These are phyloP conservation scores for Ogataea hybrid DNA, from an alignment of 1,139 yeast genomes.

Conservation along the genomic window DNA sequence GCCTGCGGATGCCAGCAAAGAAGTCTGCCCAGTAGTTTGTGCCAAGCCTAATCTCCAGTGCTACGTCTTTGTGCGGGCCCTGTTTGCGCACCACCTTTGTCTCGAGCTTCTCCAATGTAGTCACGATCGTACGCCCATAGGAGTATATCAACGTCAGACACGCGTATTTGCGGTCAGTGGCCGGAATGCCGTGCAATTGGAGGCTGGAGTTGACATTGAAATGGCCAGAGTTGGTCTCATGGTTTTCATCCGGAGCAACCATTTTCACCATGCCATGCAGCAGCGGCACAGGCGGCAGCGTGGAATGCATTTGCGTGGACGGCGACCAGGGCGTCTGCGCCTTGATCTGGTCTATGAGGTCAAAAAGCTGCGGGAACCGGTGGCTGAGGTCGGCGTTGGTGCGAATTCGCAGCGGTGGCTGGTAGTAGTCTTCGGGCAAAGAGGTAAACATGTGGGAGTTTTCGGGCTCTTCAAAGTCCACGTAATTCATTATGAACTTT, in stretches of 20 bases:
- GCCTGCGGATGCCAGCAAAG: conserved; percentile 29
- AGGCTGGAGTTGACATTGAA: conserved; percentile 31
- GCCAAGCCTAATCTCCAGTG: conserved; percentile 33
- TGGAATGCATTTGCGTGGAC: conserved; percentile 1
- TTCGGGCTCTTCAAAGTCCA: conserved; percentile 23
- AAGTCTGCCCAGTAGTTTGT: conserved; percentile 40
- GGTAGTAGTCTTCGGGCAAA: conserved; percentile 25
- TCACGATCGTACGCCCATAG: conserved; percentile 55
- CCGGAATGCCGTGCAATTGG: conserved; percentile 28
- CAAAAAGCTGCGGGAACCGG: conserved; percentile 54
- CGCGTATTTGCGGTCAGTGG: conserved; percentile 29
- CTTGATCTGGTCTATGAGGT: conserved; percentile 33
- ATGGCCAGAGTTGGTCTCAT: conserved; percentile 24
- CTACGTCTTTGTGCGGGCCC: conserved; percentile 22
- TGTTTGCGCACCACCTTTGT: conserved; percentile 16
- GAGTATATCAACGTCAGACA: conserved; percentile 53
- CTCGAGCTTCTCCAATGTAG: conserved; percentile 42
- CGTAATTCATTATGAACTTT: conserved; percentile 31
- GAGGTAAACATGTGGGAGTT: conserved; percentile 30
- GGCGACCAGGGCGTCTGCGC: conserved; percentile 15
- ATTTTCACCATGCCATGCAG: conserved; percentile 28
- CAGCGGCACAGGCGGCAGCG: conserved; percentile 28
- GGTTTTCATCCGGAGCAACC: conserved; percentile 32
- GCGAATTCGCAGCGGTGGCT: conserved; percentile 41
- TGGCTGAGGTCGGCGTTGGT: conserved; percentile 49